Evolutionary conservation across 1,284 basidiomycete genomes (phyloP).

Genomic region (Leccinum griseonigrum): DNA sequence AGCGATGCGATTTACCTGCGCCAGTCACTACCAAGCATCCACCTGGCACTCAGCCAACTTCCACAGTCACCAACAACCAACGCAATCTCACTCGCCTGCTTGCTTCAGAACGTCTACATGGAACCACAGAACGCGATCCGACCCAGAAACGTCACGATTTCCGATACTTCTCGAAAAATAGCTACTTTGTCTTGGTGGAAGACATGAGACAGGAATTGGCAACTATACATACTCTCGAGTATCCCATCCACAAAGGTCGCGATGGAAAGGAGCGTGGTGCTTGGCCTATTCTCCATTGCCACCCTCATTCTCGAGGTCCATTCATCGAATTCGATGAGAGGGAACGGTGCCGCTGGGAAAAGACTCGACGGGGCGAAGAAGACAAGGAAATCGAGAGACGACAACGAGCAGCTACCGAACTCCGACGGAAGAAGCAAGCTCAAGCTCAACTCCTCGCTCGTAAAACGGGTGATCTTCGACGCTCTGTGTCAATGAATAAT

Average conservation of each 20-base stretch:
- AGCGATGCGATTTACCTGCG: constrained; percentile 52
- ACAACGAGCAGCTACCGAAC: constrained; percentile 39
- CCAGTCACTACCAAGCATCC: constrained; percentile 25
- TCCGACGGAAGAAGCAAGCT: constrained; percentile 44
- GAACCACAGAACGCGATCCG: constrained; percentile 86
- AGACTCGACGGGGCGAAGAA: constrained; percentile 49
- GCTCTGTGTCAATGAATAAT: constrained; percentile 78
- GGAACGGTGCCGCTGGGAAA: constrained; percentile 66
- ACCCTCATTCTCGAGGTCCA: constrained; percentile 67
- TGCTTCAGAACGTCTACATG: constrained; percentile 85
- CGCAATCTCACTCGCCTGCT: constrained; percentile 66
- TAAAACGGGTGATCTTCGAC: constrained; percentile 59
- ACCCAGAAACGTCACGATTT: constrained; percentile 85
- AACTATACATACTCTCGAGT: constrained; percentile 68
- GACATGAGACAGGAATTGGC: constrained; percentile 82
- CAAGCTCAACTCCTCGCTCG: constrained; percentile 39
- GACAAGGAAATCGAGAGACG: constrained; percentile 48
- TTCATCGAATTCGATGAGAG: constrained; percentile 71
- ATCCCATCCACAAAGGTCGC: constrained; percentile 49
- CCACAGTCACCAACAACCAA: constrained; percentile 27
- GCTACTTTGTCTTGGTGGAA: constrained; percentile 86
- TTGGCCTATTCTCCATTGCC: constrained; percentile 74
- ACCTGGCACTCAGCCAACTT: constrained; percentile 26
- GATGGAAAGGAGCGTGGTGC: constrained; percentile 51
- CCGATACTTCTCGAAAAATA: constrained; percentile 82